Evolutionary conservation across 495 filamentous ascomycete species (phyloP), one percentile per base, ranked within the genome.

Genomic region (Penicillium daleae): DNA sequence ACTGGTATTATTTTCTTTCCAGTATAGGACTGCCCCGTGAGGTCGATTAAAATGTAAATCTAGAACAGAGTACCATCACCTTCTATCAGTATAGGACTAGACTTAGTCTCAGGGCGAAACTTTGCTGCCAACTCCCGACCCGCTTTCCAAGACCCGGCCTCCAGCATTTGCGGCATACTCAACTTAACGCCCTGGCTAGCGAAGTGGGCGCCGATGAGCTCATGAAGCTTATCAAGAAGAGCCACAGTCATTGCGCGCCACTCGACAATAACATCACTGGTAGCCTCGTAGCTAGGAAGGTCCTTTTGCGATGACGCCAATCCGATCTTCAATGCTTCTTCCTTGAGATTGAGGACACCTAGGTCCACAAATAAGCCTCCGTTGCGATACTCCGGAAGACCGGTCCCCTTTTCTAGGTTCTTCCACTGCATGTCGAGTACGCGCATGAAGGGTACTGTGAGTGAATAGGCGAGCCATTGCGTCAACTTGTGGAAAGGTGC

Each of bases 381-480:
- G 66, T 97, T 97, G 22, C 92, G 82, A 66, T 96, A 96, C 68
- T 97, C 92, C 0, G 92, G 91, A 0, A 97, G 78, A 8, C 92
- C 92, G 4, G 92, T 97, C 48, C 93, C 84, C 3, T 92, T 83
- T 60, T 93, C 86, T 12, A 85, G 82, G 19, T 92, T 92, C 8
- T 87, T 88, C 76, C 93, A 95, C 57, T 90, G 85, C 17, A 92
- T 87, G 49, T 86, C 82, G 56, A 95, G 82, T 4, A 97, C 74
- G 63, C 86, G 90, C 26, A 86, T 83, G 86, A 97, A 95, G 0
- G 92, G 92, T 17, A 92, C 90, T 85, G 93, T 92, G 29, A 97
- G 78, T 21, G 92, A 96, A 75, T 96, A 97, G 6, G 89, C 87
- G 56, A 94, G 87, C 92, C 92, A 96, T 66, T 96, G 92, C 0